These are phyloP conservation scores for Casuarina glauca DNA, from an alignment of 306 rosid species.

Conservation along the genomic window DNA sequence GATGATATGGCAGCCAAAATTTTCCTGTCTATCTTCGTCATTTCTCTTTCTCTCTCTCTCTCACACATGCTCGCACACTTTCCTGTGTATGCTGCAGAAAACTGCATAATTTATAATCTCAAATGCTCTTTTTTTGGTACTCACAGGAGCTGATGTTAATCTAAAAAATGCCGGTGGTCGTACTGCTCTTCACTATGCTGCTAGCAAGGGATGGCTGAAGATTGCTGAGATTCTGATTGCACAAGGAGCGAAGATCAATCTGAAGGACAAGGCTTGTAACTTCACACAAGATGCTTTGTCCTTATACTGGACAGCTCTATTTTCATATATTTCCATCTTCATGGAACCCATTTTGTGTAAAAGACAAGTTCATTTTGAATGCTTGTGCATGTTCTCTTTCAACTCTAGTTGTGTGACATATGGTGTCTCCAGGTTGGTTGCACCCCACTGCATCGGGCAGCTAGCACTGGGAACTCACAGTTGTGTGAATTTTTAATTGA, in stretches of 20 bases:
- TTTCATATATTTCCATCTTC: slow-evolving; percentile 16
- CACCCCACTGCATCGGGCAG: slow-evolving; percentile 95
- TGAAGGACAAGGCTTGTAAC: slow-evolving; percentile 73
- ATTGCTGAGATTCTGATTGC: slow-evolving; percentile 73
- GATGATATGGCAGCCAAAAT: background rate
- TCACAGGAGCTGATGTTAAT: slow-evolving; percentile 82
- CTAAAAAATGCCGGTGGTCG: slow-evolving; percentile 73
- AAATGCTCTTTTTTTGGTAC: slow-evolving; percentile 20
- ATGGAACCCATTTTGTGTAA: background rate
- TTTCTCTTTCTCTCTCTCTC: background rate
- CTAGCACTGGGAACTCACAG: slow-evolving; percentile 81
- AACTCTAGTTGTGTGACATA: background rate
- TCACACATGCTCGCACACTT: background rate
- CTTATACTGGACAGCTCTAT: slow-evolving; percentile 9
- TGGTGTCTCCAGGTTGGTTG: slow-evolving; percentile 64
- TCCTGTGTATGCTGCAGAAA: slow-evolving; percentile 11
- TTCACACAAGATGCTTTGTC: slow-evolving; percentile 14
- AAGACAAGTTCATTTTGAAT: background rate
- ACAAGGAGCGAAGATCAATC: slow-evolving; percentile 69
- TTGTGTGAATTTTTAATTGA: slow-evolving; percentile 83
- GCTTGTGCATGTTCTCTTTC: background rate
- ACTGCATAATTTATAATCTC: slow-evolving; percentile 7
- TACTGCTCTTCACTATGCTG: slow-evolving; percentile 91
- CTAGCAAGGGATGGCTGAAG: slow-evolving; percentile 85
- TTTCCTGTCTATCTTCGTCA: background rate